Percentiles rank a stretch among this genome's conserved stretches.
These are phyloP conservation scores for Umbelopsis isabellina DNA, from an alignment of 192 early-diverging fungal species.

Conservation along the genomic window DNA sequence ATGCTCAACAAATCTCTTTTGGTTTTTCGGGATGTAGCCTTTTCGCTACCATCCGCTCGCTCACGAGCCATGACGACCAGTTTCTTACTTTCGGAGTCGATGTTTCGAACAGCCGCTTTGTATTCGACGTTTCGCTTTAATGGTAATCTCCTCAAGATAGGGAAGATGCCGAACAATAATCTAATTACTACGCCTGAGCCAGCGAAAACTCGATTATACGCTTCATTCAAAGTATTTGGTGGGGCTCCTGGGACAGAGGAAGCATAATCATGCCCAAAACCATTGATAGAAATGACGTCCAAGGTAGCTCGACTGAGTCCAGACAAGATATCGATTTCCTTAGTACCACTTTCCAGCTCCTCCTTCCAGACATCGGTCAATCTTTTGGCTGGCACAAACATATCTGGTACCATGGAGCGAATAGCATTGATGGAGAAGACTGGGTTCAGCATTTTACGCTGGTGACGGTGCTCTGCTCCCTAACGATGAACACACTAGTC, in stretches of 20 bases:
- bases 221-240: conserved; percentile 43
- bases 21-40: neutral
- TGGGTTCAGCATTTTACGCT: conserved; percentile 63
- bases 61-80: conserved; percentile 44
- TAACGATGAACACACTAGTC: conserved; percentile 7
- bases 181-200: conserved; percentile 17
- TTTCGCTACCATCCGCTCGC: conserved; percentile 22
- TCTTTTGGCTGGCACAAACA: conserved; percentile 33
- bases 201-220: conserved; percentile 47
- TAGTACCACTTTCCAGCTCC: conserved; percentile 28
- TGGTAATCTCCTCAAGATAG: conserved; percentile 33
- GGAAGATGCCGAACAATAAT: conserved; percentile 34
- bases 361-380: conserved; percentile 45
- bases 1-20: conserved; percentile 50
- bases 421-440: conserved; percentile 50
- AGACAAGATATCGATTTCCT: conserved; percentile 42
- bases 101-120: conserved; percentile 25
- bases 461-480: conserved; percentile 51
- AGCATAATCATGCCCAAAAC: conserved; percentile 54
- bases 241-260: conserved; percentile 31
- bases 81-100: conserved; percentile 37
- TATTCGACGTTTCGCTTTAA: conserved; percentile 26
- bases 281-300: conserved; percentile 50
- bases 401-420: conserved; percentile 47
- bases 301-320: conserved; percentile 47